Percentiles rank a stretch among this genome's conserved stretches.
phyloP scores from a whole-genome alignment of 2,329 filamentous ascomycete genomes.

The Trichoderma polysporum region DNA sequence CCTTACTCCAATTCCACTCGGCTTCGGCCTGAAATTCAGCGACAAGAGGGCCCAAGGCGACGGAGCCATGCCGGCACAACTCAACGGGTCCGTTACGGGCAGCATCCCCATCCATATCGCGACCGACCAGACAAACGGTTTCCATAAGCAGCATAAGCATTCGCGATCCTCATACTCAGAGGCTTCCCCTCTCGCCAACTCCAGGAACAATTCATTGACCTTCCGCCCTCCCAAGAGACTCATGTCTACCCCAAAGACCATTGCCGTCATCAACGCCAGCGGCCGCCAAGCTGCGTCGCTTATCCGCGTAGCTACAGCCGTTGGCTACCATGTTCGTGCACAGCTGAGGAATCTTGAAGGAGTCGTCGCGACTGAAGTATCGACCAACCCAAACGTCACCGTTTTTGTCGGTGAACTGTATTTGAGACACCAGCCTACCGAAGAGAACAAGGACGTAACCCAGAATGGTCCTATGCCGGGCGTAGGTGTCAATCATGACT shows the following conservation, averaged over 20 bases:
- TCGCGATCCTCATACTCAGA: conserved; percentile 63
- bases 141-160: conserved; percentile 55
- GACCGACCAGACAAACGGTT: conserved; percentile 37
- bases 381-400: conserved; percentile 72
- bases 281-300: conserved; percentile 94
- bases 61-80: conserved; percentile 40
- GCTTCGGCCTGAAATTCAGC: conserved; percentile 21
- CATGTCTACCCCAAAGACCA: conserved; percentile 69
- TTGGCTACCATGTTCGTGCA: conserved; percentile 89
- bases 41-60: conserved; percentile 24
- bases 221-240: conserved; percentile 60
- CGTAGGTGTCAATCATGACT: conserved; percentile 66
- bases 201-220: conserved; percentile 60
- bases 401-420: conserved; percentile 66
- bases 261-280: conserved; percentile 93
- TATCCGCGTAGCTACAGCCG: conserved; percentile 87
- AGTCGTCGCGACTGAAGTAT: conserved; percentile 84
- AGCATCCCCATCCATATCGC: conserved; percentile 41
- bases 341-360: conserved; percentile 86
- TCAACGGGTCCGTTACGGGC: conserved; percentile 40
- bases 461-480: conserved; percentile 62
- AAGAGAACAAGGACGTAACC: conserved; percentile 62
- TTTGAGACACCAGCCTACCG: conserved; percentile 51
- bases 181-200: conserved; percentile 52
- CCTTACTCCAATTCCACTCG: conserved; percentile 18